Evolutionary conservation across 257 asterid species (phyloP).

Genomic region (Capsicum chinense): DNA sequence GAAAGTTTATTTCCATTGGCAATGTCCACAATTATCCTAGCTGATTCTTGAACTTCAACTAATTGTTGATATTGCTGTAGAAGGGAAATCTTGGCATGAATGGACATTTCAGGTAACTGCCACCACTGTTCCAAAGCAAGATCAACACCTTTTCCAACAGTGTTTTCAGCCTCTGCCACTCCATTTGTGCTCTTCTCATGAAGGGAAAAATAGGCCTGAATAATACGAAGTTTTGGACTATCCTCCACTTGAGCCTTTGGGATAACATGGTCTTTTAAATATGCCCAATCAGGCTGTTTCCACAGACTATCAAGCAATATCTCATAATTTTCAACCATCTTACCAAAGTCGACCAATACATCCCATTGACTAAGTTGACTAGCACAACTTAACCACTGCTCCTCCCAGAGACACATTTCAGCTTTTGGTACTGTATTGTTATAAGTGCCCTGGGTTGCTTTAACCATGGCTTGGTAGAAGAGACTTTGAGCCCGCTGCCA

Average conservation of each 20-base stretch:
- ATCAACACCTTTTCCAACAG: constrained; percentile 94
- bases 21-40: constrained; percentile 85
- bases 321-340: constrained; percentile 91
- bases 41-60: constrained; percentile 98
- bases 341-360: constrained; percentile 90
- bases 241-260: constrained; percentile 99
- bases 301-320: constrained; percentile 92
- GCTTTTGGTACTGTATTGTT: constrained; percentile 96
- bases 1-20: constrained; percentile 84
- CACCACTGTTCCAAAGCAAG: constrained; percentile 99
- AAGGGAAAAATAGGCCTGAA: constrained; percentile 96
- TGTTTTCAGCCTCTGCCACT: constrained; percentile 88
- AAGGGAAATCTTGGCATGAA: constrained; percentile 92
- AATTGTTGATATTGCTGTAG: constrained; percentile 98
- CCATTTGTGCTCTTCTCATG: constrained; percentile 93
- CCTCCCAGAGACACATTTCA: constrained; percentile 99
- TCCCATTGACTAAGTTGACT: constrained; percentile 99
- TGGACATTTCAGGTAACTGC: constrained; percentile 99
- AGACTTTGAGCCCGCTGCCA: constrained; percentile 98
- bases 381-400: constrained; percentile 97
- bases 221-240: constrained; percentile 90
- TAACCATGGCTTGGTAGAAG: constrained; percentile 97
- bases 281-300: constrained; percentile 99
- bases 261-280: constrained; percentile 86
- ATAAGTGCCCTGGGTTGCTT: constrained; percentile 98